Evolutionary conservation across 345 rosid species (phyloP), one percentile per base, ranked within the genome.

Genomic region (Microthlaspi erraticum): DNA sequence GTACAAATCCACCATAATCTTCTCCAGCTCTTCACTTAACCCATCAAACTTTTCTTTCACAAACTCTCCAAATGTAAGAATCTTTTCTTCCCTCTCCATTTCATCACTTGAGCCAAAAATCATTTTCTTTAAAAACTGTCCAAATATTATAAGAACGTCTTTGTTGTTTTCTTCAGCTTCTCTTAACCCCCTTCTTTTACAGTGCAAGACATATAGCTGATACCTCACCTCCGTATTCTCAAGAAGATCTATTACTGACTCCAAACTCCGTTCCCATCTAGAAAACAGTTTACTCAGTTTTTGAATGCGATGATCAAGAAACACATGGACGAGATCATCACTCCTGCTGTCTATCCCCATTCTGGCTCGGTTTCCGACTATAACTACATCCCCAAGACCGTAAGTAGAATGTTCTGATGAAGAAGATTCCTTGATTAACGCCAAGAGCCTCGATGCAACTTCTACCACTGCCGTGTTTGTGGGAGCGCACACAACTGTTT

Each of bases 401-500:
- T 60, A 75, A 67, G 75, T 58, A 75, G 77, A 10, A 34, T 74
- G 11, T 3, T 62, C 68, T 19, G 48, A 26, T 1, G 77, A 20
- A 43, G 60, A 70, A 17, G 13, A 3, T 13, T 60, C 53, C 1
- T 13, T 37, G 23, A 79, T 11, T 26, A 61, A 14, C 0, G 44
- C 55, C 71, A 80, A 29, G 12, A 82, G 59, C 73, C 81, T 43
- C 0, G 68, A 48, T 17, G 83, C 63, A 45, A 84, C 78, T 70
- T 66, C 75, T 49, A 66, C 29, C 0, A 82, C 72, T 16, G 83
- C 81, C 2, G 75, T 74, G 60, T 80, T 82, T 29, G 88, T 78
- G 17, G 88, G 84, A 31, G 88, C 78, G 17, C 88, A 84, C n/a
- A 77, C 75, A 17, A 80, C 68, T 0, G 82, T 73, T 58, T 75